Conservation (phyloP, 2,329 filamentous ascomycete genomes). For the Daldinia sp. region DNA sequence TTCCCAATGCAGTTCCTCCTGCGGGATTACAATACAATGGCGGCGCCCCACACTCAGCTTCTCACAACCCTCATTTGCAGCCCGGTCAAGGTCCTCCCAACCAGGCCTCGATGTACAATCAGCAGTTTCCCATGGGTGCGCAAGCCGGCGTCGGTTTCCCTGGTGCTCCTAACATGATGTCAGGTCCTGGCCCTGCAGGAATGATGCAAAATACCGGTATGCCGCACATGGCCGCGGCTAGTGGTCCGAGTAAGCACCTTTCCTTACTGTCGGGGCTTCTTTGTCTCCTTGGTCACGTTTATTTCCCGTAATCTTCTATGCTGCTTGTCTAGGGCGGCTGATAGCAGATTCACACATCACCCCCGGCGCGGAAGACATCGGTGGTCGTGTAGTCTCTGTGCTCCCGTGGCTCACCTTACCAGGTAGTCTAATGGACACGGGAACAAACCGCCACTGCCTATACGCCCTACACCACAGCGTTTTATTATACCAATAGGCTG, state of each 20-base stretch:
- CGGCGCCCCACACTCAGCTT: constrained; percentile 53
- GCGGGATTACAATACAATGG: constrained; percentile 61
- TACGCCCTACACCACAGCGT: constrained; percentile 23
- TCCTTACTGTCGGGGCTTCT: constrained; percentile 38
- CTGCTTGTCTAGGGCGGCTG: constrained; percentile 23
- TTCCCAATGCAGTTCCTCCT: constrained; percentile 55
- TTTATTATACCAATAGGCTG: constrained; percentile 45
- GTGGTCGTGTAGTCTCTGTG: constrained; percentile 4
- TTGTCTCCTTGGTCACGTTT: constrained; percentile 33
- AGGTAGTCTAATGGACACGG: constrained; percentile 36
- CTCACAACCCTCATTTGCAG: constrained; percentile 57
- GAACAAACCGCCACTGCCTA: constrained; percentile 21
- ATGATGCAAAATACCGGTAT: constrained; percentile 71
- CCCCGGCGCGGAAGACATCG: constrained; percentile 19
- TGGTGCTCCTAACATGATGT: constrained; percentile 64
- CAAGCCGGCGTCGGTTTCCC: constrained; percentile 56
- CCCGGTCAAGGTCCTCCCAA: constrained; percentile 53
- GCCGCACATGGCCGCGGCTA: constrained; percentile 63
- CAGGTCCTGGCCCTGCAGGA: constrained; percentile 59
- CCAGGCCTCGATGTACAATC: constrained; percentile 65
- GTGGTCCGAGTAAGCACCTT: constrained; percentile 65
- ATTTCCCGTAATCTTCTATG: constrained; percentile 29
- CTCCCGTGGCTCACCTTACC: constrained; percentile 19
- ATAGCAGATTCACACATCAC: constrained; percentile 27
- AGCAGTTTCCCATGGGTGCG: constrained; percentile 64